Percentiles rank a stretch among this genome's conserved stretches.
These are phyloP conservation scores for Cladosporium austrohemisphaericum DNA, from an alignment of 2,329 filamentous ascomycete genomes.

Conservation along the genomic window DNA sequence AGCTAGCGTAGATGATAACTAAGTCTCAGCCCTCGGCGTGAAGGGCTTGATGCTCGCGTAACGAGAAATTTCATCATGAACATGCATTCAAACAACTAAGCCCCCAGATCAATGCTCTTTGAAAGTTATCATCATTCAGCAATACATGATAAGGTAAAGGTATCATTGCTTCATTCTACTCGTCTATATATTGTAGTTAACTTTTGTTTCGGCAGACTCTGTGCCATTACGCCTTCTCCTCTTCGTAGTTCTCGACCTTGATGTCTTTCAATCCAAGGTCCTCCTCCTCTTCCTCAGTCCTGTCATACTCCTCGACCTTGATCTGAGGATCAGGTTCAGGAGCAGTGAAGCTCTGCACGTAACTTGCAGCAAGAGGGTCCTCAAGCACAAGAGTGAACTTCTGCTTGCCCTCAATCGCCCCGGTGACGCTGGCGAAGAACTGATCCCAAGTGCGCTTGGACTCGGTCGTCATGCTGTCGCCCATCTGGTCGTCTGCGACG, in stretches of 20 bases:
- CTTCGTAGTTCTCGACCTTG: constrained; percentile 78
- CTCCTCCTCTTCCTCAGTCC: constrained; percentile 90
- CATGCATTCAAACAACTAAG: no score
- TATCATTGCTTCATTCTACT: constrained; percentile 15
- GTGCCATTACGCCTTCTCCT: constrained; percentile 11
- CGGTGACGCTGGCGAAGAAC: constrained; percentile 75
- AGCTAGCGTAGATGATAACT: no score
- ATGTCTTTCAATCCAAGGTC: constrained; percentile 88
- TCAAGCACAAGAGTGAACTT: constrained; percentile 79
- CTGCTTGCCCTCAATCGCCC: constrained; percentile 74
- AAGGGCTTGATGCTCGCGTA: no score
- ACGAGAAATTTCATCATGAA: no score
- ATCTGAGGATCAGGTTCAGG: constrained; percentile 83
- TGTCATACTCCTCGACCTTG: constrained; percentile 73
- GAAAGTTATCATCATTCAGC: no score
- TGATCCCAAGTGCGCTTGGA: constrained; percentile 70
- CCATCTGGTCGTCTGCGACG: constrained; percentile 47
- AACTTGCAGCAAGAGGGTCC: constrained; percentile 88
- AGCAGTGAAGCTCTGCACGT: constrained; percentile 80
- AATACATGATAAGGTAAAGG: no score
- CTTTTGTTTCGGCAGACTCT: neutral
- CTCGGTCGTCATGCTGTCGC: constrained; percentile 68
- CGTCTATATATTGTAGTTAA: neutral
- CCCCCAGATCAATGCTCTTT: no score
- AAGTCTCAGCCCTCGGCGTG: no score